These are phyloP conservation scores for Corinectria fuckeliana DNA, from an alignment of 2,329 filamentous ascomycete genomes.

Conservation along the genomic window DNA sequence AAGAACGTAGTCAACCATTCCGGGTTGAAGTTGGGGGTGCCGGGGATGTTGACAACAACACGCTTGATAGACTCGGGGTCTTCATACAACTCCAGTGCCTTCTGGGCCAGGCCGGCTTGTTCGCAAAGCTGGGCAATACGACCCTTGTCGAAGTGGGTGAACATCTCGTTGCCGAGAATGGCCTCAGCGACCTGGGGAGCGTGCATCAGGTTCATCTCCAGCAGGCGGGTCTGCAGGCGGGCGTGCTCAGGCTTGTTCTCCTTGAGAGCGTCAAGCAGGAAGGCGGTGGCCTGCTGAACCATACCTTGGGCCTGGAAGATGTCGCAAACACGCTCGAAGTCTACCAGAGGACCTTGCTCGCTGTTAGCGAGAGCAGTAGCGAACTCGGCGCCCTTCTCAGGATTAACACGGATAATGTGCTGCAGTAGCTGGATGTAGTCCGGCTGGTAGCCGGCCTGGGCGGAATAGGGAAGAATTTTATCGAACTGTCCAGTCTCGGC, in stretches of 20 bases:
- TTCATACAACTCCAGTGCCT: constrained; percentile 93
- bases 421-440: constrained; percentile 93
- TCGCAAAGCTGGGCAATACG: constrained; percentile 92
- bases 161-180: constrained; percentile 98
- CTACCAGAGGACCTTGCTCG: constrained; percentile 84
- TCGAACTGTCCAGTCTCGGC: constrained; percentile 97
- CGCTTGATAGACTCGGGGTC: constrained; percentile 91
- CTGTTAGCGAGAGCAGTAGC: constrained; percentile 91
- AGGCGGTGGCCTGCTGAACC: constrained; percentile 98
- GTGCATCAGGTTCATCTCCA: constrained; percentile 98
- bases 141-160: constrained; percentile 92
- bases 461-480: constrained; percentile 91
- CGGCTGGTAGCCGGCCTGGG: constrained; percentile 86
- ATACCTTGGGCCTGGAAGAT: constrained; percentile 98
- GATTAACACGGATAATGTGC: constrained; percentile 89
- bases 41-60: constrained; percentile 81
- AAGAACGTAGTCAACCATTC: constrained; percentile 96
- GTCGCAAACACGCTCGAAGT: constrained; percentile 93
- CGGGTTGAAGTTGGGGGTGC: constrained; percentile 82
- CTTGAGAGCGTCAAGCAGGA: constrained; percentile 92
- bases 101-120: constrained; percentile 84
- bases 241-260: constrained; percentile 95
- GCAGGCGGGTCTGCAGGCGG: constrained; percentile 87
- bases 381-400: constrained; percentile 94
- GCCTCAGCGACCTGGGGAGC: constrained; percentile 97